These are phyloP conservation scores for Myrica gale DNA, from an alignment of 306 rosid genomes.

Conservation along the genomic window DNA sequence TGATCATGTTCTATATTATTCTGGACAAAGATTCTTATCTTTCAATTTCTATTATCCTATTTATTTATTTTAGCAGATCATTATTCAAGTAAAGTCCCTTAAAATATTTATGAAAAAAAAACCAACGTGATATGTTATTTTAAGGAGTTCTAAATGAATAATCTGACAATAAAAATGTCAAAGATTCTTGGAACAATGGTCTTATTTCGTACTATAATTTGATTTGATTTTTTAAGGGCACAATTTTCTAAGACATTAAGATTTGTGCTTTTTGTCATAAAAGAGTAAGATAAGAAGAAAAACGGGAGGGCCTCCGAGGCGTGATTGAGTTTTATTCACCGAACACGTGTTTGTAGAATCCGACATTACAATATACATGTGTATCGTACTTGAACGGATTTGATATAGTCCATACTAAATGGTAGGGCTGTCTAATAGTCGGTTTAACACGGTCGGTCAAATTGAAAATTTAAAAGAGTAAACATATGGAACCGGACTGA, in stretches of 20 bases:
- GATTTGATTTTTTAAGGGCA: not conserved
- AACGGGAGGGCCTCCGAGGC: too few species aligned
- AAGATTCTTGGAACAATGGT: slow-evolving; percentile 10
- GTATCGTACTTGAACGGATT: too few species aligned
- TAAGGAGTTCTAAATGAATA: not conserved
- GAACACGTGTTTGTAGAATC: too few species aligned
- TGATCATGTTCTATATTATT: slow-evolving; percentile 37
- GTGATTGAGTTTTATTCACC: too few species aligned
- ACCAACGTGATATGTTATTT: not conserved
- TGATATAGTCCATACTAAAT: too few species aligned
- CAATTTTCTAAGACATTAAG: slow-evolving; percentile 3
- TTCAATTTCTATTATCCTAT: not conserved
- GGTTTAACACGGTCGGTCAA: too few species aligned
- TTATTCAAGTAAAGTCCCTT: not conserved
- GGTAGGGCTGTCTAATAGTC: too few species aligned
- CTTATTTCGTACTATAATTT: not conserved
- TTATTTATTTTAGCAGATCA: too few species aligned
- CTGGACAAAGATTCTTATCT: slow-evolving; percentile 59
- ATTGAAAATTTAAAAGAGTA: too few species aligned
- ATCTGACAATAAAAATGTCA: not conserved
- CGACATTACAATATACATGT: too few species aligned
- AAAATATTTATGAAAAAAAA: not conserved
- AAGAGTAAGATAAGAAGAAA: not conserved
- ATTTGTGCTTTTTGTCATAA: not conserved
- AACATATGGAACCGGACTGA: too few species aligned